phyloP scores from a whole-genome alignment of 495 filamentous ascomycete species.

The Penicillium coffeae region DNA sequence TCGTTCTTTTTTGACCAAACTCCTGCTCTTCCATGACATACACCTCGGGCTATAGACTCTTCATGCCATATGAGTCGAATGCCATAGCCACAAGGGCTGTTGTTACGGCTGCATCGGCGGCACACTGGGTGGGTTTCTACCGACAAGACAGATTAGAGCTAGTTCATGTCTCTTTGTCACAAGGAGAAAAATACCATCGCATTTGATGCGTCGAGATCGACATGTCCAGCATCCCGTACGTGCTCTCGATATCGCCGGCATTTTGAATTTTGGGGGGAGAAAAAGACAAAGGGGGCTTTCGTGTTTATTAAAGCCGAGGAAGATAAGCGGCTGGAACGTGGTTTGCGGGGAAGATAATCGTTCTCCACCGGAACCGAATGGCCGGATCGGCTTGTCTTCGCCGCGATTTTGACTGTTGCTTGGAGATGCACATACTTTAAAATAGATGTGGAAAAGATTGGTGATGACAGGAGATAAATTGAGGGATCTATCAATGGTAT shows the following conservation, averaged over 20 bases:
- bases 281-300: not conserved
- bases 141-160: not conserved
- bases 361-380: not conserved
- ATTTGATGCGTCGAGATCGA: slow-evolving; percentile 22
- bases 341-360: slow-evolving; percentile 11
- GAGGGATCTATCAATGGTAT: too few species aligned
- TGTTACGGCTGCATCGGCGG: slow-evolving; percentile 17
- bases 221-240: slow-evolving; percentile 23
- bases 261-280: not conserved
- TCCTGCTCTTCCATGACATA: slow-evolving; percentile 23
- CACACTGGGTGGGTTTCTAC: slow-evolving; percentile 19
- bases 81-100: slow-evolving; percentile 17
- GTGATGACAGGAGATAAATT: too few species aligned
- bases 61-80: slow-evolving; percentile 23
- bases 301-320: not conserved
- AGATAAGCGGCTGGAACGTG: slow-evolving; percentile 6
- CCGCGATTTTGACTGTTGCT: not conserved
- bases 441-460: not conserved
- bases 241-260: slow-evolving; percentile 14
- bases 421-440: not conserved
- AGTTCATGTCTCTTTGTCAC: not conserved
- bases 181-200: slow-evolving; percentile 17
- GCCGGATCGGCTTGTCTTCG: not conserved
- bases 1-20: slow-evolving; percentile 21
- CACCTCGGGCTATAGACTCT: slow-evolving; percentile 20